Evolutionary conservation across 176 grass and related monocot species (phyloP), one percentile per base, ranked within the genome.

Genomic region (Oryza australiensis): DNA sequence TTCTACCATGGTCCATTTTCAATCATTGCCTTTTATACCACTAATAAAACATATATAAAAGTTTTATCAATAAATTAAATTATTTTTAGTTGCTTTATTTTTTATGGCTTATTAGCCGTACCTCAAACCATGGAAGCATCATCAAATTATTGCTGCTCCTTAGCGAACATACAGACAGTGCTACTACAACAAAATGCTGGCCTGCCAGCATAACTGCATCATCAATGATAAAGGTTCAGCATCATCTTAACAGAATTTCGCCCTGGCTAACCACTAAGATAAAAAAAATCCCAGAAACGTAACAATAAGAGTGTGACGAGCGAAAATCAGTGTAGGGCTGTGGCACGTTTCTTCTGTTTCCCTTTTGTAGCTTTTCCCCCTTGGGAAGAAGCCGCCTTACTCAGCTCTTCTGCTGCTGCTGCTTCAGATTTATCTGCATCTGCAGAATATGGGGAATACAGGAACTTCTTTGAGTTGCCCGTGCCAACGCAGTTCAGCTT

Each of bases 401-500:
- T 53, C 11, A 6, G 3, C 15, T 91, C 90, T 0, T 26, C 2
- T 2, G 26, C 53, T 9, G 29, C 29, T 1, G 20, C 18, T 14
- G 64, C 66, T 5, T 43, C 59, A 5, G 37, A 9, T 57, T 74
- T 18, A 7, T 42, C 57, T 0, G 74, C 2, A 33, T 84, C 78
- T 63, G 86, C 83, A 1, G 85, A 30, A 62, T 66, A 87, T 1
- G 80, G 87, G 30, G 88, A 63, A 26, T 95, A 95, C 27, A 77
- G 68, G 35, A 95, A 95, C 45, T 88, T 88, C 72, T 87, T 95
- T 5, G 88, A 22, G 76, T 82, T 86, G 18, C 90, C 88, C 7
- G 84, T 69, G 1, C 75, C 90, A 26, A 64, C 33, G 7, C 88
- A 95, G 40, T 33, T 29, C 43, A 95, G 77, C 78, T 90, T 95